These are phyloP conservation scores for Microbotryomycetes sp. DNA, from an alignment of 1,284 basidiomycete species.

Conservation along the genomic window DNA sequence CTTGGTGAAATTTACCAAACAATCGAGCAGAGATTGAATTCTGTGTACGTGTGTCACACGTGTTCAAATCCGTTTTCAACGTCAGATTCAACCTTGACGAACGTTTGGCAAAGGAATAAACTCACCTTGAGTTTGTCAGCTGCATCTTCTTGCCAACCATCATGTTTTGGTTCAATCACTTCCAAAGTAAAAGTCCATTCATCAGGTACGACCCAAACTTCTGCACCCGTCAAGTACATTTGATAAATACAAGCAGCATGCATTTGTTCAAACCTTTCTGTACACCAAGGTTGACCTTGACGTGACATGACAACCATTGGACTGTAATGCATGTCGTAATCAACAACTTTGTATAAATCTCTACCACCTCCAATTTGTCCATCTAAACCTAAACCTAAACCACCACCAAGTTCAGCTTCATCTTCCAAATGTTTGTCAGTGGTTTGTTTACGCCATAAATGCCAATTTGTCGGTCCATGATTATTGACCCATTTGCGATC, in stretches of 20 bases:
- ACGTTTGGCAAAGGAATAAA: neutral
- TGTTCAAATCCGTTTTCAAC: neutral
- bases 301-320: slow-evolving; percentile 36
- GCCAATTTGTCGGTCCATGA: slow-evolving; percentile 37
- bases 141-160: slow-evolving; percentile 29
- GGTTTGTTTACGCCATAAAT: slow-evolving; percentile 34
- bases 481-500: slow-evolving; percentile 37
- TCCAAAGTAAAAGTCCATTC: slow-evolving; percentile 39
- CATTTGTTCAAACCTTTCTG: slow-evolving; percentile 38
- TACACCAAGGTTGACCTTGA: slow-evolving; percentile 41
- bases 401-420: slow-evolving; percentile 23
- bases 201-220: slow-evolving; percentile 39
- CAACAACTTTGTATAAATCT: slow-evolving; percentile 35
- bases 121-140: slow-evolving; percentile 37
- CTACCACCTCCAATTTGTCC: slow-evolving; percentile 27
- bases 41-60: no score
- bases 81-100: neutral
- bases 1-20: slow-evolving; percentile 40
- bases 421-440: slow-evolving; percentile 27
- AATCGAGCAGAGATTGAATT: slow-evolving; percentile 37
- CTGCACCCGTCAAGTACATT: slow-evolving; percentile 40
- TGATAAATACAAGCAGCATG: slow-evolving; percentile 39
- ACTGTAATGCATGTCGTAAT: slow-evolving; percentile 39
- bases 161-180: slow-evolving; percentile 29
- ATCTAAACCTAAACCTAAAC: slow-evolving; percentile 25